Percentiles rank a stretch among this genome's conserved stretches.
Evolutionary conservation across 257 asterid species (phyloP).

Genomic region (Echites panduratus): DNA sequence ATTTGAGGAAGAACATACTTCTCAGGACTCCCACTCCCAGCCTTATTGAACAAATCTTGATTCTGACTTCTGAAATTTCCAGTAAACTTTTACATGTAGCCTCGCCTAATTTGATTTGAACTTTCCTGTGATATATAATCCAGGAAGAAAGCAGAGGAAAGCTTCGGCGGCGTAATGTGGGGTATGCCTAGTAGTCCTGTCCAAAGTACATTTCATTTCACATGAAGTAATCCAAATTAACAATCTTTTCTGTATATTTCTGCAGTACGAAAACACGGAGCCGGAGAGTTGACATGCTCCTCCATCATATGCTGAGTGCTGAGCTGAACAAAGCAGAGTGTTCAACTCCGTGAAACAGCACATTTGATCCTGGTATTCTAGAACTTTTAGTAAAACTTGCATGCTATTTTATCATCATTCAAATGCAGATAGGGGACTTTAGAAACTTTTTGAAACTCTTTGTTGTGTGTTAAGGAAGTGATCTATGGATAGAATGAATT

Average conservation of each 20-base stretch:
- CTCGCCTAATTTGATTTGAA: not conserved
- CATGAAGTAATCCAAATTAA: not conserved
- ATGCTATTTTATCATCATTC: no score
- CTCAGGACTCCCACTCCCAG: not conserved
- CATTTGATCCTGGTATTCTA: not conserved
- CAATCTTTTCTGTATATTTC: conserved; percentile 7
- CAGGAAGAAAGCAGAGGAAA: conserved; percentile 50
- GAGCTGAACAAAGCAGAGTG: conserved; percentile 47
- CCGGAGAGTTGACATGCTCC: conserved; percentile 80
- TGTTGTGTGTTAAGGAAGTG: no score
- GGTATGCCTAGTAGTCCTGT: conserved; percentile 37
- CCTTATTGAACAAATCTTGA: not conserved
- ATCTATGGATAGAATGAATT: no score
- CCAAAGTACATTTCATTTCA: not conserved
- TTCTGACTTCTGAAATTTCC: not conserved
- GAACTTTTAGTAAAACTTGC: no score
- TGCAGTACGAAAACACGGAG: conserved; percentile 70
- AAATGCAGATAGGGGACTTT: no score
- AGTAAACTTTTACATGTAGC: not conserved
- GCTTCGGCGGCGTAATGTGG: conserved; percentile 41
- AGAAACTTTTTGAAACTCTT: no score
- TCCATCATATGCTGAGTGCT: conserved; percentile 90
- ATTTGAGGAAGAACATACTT: not conserved
- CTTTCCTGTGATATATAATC: conserved; percentile 7
- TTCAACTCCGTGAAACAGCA: conserved; percentile 27